Evolutionary conservation across 1,284 basidiomycete species (phyloP).

Genomic region (Rhodotorula mucilaginosa): DNA sequence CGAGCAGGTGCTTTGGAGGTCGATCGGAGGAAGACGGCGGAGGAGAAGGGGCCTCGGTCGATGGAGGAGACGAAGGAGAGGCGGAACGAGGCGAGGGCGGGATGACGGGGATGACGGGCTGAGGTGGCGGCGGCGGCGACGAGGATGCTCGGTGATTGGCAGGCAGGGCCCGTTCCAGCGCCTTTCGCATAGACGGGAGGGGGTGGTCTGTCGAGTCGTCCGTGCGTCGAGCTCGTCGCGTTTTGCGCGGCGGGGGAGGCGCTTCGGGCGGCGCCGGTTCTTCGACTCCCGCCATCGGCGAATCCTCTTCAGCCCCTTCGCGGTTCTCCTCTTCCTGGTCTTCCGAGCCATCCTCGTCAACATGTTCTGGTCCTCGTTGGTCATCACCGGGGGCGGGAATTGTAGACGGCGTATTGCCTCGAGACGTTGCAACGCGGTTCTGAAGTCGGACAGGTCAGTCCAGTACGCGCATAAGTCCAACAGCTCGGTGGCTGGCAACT

Average conservation of each 20-base stretch:
- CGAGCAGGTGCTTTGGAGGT: constrained; percentile 11
- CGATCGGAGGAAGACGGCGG: neutral
- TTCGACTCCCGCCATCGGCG: neutral
- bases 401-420: neutral
- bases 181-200: constrained; percentile 2
- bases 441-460: neutral
- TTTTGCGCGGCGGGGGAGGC: neutral
- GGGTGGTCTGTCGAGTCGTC: neutral
- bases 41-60: neutral
- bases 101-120: neutral
- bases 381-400: neutral
- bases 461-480: neutral
- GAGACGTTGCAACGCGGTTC: neutral
- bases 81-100: neutral
- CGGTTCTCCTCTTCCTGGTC: neutral
- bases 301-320: neutral
- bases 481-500: neutral
- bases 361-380: neutral
- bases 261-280: neutral
- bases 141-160: neutral
- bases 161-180: neutral
- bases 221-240: neutral
- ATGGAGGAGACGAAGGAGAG: neutral
- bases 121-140: neutral
- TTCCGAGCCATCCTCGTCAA: neutral